Evolutionary conservation across 2,329 filamentous ascomycete genomes (phyloP).

Genomic region (Cordyceps tenuipes): DNA sequence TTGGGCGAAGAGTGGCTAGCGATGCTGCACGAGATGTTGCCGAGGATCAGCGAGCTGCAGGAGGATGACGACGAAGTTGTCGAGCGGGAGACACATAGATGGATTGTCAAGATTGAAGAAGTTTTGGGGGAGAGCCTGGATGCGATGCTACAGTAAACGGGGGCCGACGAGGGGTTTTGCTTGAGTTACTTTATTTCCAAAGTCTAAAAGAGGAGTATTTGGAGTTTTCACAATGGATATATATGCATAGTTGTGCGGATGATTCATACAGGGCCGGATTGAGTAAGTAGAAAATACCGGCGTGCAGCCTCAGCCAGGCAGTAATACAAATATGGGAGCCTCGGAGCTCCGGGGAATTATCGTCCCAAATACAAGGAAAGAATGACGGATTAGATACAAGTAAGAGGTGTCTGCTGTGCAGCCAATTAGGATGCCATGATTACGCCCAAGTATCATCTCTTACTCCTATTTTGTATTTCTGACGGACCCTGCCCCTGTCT

Average conservation of each 20-base stretch:
- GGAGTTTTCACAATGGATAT: background rate
- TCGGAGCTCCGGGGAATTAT: slow-evolving; percentile 9
- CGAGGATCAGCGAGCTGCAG: slow-evolving; percentile 88
- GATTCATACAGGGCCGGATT: background rate
- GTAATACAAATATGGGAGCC: background rate
- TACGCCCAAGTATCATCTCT: background rate
- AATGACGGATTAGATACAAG: background rate
- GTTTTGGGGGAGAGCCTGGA: slow-evolving; percentile 86
- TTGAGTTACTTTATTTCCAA: background rate
- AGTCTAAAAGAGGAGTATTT: slow-evolving; percentile 19
- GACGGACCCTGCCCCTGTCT: background rate
- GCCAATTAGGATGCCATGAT: slow-evolving; percentile 5
- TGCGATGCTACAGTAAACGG: slow-evolving; percentile 74
- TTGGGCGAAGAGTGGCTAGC: slow-evolving; percentile 91
- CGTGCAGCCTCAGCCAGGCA: background rate
- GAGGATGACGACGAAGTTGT: slow-evolving; percentile 95
- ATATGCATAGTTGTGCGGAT: background rate
- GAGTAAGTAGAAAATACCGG: background rate
- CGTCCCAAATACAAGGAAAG: background rate
- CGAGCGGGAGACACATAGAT: slow-evolving; percentile 78
- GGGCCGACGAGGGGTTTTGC: background rate
- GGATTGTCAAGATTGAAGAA: slow-evolving; percentile 85
- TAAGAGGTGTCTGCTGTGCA: background rate
- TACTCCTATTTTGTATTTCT: background rate
- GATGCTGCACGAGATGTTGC: slow-evolving; percentile 89